Conservation (phyloP, 352 stramenopile species). For the Globisporangium spinosum region DNA sequence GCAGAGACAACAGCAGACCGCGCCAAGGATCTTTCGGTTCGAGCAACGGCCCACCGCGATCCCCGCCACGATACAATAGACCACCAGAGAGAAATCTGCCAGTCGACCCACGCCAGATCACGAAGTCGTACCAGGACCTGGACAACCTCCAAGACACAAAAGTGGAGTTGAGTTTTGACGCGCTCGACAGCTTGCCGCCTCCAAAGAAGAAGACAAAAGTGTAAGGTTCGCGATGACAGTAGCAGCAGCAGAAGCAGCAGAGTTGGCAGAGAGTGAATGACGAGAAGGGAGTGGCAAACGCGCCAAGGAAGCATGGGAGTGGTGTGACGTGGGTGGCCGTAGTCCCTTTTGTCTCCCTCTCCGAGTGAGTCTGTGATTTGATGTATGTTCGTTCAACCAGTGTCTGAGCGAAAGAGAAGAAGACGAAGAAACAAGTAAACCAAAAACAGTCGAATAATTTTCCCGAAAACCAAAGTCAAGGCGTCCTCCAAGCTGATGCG, state of each 20-base stretch:
- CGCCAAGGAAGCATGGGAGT: background rate
- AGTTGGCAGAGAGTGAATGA: background rate
- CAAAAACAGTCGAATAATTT: background rate
- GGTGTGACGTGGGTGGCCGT: background rate
- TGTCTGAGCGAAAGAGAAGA: background rate
- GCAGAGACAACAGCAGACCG: constrained; percentile 40
- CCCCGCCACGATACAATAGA: constrained; percentile 28
- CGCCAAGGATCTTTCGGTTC: constrained; percentile 47
- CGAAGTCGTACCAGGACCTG: constrained; percentile 82
- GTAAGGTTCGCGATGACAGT: constrained; percentile 22
- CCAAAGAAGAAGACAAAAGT: constrained; percentile 87
- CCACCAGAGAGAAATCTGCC: constrained; percentile 66
- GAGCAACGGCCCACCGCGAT: constrained; percentile 24
- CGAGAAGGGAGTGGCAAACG: background rate
- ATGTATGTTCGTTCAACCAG: background rate
- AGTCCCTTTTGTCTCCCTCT: no score
- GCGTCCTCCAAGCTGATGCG: no score
- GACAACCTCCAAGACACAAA: constrained; percentile 82
- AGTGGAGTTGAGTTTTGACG: constrained; percentile 82
- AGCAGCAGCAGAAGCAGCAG: background rate
- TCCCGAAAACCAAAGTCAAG: no score
- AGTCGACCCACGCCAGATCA: constrained; percentile 74
- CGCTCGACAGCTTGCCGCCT: constrained; percentile 69
- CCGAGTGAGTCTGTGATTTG: background rate
- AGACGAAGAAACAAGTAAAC: background rate